phyloP scores from a whole-genome alignment of 1,284 basidiomycete genomes.

The Wolfiporia cocos region DNA sequence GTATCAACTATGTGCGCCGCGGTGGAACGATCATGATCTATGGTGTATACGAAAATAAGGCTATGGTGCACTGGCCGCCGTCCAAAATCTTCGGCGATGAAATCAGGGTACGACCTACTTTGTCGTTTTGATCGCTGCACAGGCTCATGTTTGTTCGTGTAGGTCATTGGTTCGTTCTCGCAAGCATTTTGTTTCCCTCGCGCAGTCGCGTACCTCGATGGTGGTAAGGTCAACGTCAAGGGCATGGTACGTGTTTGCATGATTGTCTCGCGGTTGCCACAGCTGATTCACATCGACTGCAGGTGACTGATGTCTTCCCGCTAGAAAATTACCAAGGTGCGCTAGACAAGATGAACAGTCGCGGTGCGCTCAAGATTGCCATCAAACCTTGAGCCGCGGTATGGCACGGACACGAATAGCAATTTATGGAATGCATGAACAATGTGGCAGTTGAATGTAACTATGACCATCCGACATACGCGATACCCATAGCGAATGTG shows the following conservation, averaged over 20 bases:
- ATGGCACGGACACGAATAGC: neutral
- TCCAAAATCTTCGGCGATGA: constrained; percentile 84
- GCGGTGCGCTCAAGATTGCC: constrained; percentile 62
- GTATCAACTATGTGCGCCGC: constrained; percentile 80
- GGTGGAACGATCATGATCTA: constrained; percentile 73
- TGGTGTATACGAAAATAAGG: constrained; percentile 71
- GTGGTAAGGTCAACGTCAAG: constrained; percentile 75
- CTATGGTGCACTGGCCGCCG: constrained; percentile 78
- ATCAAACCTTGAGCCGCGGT: constrained; percentile 41
- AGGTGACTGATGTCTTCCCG: constrained; percentile 70
- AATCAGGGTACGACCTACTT: constrained; percentile 73
- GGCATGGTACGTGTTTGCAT: constrained; percentile 55
- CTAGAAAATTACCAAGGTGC: constrained; percentile 77
- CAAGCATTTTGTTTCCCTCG: constrained; percentile 86
- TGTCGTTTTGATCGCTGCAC: constrained; percentile 10
- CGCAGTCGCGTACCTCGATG: constrained; percentile 82
- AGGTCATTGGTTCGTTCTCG: constrained; percentile 85
- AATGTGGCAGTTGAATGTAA: too few species aligned
- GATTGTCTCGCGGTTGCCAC: neutral
- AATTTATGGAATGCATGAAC: too few species aligned
- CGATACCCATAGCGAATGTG: too few species aligned
- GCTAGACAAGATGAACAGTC: constrained; percentile 79
- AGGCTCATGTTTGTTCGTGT: neutral
- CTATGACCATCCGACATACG: too few species aligned
- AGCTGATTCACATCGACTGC: neutral